Evolutionary conservation across 2,329 filamentous ascomycete species (phyloP).

Genomic region (Lomentospora prolificans): DNA sequence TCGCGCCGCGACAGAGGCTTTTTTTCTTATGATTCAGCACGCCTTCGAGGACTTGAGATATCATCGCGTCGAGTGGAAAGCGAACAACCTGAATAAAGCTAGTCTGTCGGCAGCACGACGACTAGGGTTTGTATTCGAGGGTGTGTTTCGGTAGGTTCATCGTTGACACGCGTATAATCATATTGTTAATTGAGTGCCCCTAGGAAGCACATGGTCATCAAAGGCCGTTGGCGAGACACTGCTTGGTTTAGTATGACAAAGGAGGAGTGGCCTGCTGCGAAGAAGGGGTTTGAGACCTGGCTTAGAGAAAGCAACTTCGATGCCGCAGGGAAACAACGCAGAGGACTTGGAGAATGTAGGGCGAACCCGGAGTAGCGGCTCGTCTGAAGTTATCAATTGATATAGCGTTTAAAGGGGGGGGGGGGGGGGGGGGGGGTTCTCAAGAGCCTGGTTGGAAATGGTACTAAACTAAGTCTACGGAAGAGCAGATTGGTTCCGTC

Average conservation of each 20-base stretch:
- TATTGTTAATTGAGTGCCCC: background rate
- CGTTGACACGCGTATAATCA: background rate
- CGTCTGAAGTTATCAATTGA: too few relatives aligned
- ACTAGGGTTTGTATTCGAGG: conserved; percentile 50
- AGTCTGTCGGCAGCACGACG: conserved; percentile 45
- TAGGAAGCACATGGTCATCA: conserved; percentile 48
- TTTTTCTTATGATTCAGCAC: conserved; percentile 44
- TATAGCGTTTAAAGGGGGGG: too few relatives aligned
- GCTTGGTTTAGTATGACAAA: conserved; percentile 50
- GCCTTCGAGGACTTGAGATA: conserved; percentile 45
- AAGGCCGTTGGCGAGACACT: conserved; percentile 47
- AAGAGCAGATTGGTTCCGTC: too few relatives aligned
- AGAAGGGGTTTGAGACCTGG: conserved; percentile 42
- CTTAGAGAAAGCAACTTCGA: conserved; percentile 46
- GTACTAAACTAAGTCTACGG: too few relatives aligned
- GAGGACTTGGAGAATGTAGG: conserved; percentile 27
- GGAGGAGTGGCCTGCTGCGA: conserved; percentile 44
- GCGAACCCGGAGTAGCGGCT: too few relatives aligned
- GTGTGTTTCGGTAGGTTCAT: conserved; percentile 36
- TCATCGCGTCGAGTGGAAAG: conserved; percentile 55
- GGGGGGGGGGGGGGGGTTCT: too few relatives aligned
- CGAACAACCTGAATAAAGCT: conserved; percentile 43
- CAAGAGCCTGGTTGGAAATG: too few relatives aligned
- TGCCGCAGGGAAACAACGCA: conserved; percentile 38
- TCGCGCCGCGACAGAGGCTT: conserved; percentile 44